These are phyloP conservation scores for Bruguiera parviflora DNA, from an alignment of 345 rosid genomes.

Conservation along the genomic window DNA sequence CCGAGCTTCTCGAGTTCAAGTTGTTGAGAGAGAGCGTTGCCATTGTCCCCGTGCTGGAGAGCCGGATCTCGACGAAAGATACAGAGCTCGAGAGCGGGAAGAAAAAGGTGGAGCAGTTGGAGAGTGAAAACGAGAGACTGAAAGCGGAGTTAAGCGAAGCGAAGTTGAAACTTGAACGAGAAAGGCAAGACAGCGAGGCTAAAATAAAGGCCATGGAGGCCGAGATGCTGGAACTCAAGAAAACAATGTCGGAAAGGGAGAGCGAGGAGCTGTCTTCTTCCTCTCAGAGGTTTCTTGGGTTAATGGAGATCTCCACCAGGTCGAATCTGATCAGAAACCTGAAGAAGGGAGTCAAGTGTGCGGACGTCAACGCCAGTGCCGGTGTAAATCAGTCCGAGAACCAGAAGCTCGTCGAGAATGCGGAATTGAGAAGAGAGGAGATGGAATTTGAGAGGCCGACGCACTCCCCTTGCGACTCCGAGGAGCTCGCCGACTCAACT, in stretches of 20 bases:
- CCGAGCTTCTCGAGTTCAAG: slow-evolving; percentile 73
- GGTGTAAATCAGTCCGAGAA: slow-evolving; percentile 9
- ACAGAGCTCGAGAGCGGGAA: slow-evolving; percentile 35
- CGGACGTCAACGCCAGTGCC: slow-evolving; percentile 17
- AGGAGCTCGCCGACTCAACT: slow-evolving; percentile 60
- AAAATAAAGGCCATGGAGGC: slow-evolving; percentile 47
- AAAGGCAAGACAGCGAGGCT: slow-evolving; percentile 31
- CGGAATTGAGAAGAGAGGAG: slow-evolving; percentile 36
- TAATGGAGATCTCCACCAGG: slow-evolving; percentile 51
- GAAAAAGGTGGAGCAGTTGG: slow-evolving; percentile 39
- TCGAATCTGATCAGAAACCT: slow-evolving; percentile 49
- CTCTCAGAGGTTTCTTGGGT: slow-evolving; percentile 72
- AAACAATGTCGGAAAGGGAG: slow-evolving; percentile 40
- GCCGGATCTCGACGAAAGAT: slow-evolving; percentile 39
- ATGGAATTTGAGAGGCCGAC: slow-evolving; percentile 43
- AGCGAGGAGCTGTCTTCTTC: slow-evolving; percentile 50
- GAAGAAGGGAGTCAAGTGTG: slow-evolving; percentile 36
- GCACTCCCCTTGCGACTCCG: slow-evolving; percentile 60
- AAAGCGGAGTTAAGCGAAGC: slow-evolving; percentile 32
- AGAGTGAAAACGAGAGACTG: slow-evolving; percentile 45
- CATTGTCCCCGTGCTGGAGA: slow-evolving; percentile 67
- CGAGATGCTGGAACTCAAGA: slow-evolving; percentile 51
- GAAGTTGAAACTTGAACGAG: slow-evolving; percentile 26
- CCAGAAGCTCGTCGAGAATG: slow-evolving; percentile 20
- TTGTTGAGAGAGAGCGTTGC: slow-evolving; percentile 68